These are phyloP conservation scores for Fusarium sacchari DNA, from an alignment of 2,329 filamentous ascomycete species.

Conservation along the genomic window DNA sequence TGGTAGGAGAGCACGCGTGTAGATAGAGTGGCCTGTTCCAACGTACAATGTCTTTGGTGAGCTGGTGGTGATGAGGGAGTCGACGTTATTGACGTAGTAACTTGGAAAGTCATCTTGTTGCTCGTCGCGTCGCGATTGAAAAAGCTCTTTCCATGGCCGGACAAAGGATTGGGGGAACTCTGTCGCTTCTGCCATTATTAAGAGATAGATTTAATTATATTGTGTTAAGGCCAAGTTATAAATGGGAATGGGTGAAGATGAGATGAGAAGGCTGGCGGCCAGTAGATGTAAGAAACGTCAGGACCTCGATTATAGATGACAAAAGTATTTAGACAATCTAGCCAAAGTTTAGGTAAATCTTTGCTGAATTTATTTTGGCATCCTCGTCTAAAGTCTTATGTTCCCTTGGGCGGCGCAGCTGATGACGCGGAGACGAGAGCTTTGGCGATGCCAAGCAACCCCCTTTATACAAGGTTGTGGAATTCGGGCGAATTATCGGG, in stretches of 20 bases:
- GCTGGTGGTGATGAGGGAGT: conserved; percentile 61
- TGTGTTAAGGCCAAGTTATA: not conserved
- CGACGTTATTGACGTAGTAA: conserved; percentile 56
- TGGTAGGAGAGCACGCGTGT: conserved; percentile 65
- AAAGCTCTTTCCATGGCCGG: conserved; percentile 50
- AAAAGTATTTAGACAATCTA: not conserved
- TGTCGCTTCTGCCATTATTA: conserved; percentile 14
- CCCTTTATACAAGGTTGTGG: not conserved
- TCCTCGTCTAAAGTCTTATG: not conserved
- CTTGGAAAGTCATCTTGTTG: conserved; percentile 58
- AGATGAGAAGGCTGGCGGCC: not conserved
- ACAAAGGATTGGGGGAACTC: conserved; percentile 53
- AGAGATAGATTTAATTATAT: not conserved
- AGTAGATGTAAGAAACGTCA: not conserved
- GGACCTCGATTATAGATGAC: fast-evolving
- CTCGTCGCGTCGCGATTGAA: conserved; percentile 47
- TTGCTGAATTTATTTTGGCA: fast-evolving
- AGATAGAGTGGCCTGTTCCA: conserved; percentile 68
- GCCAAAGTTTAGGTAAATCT: fast-evolving
- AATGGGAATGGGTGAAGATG: not conserved
- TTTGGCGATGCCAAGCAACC: conserved; percentile 18
- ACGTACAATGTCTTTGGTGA: conserved; percentile 60
- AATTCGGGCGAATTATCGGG: not conserved
- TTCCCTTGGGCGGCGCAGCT: conserved; percentile 4
- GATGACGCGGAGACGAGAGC: conserved; percentile 28